A percentile compares a stretch with the other conserved stretches of the same genome.
phyloP scores from a whole-genome alignment of 306 rosid genomes.

The Cercis canadensis region DNA sequence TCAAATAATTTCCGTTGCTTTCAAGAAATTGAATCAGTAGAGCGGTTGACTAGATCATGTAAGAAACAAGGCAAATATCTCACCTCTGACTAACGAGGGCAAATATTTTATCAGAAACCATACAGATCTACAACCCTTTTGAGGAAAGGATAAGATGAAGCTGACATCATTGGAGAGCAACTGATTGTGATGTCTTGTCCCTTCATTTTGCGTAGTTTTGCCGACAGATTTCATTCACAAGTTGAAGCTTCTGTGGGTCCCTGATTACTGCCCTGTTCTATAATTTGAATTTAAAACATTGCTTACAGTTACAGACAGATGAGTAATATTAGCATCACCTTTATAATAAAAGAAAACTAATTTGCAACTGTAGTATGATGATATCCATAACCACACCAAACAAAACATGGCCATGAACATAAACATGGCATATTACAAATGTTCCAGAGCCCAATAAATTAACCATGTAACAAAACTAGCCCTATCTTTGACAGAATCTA shows the following conservation, averaged over 20 bases:
- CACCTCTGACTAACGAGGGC: constrained; percentile 42
- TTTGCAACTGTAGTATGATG: background rate
- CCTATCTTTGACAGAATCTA: constrained; percentile 35
- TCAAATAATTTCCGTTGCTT: constrained; percentile 22
- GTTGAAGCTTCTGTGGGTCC: constrained; percentile 34
- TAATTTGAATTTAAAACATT: constrained; percentile 43
- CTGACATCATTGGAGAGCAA: constrained; percentile 45
- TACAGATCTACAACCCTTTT: constrained; percentile 54
- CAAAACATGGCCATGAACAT: constrained; percentile 34
- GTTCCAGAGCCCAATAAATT: constrained; percentile 32
- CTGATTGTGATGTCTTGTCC: constrained; percentile 40
- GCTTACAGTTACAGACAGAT: constrained; percentile 1
- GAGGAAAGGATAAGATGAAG: constrained; percentile 45
- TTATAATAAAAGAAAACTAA: background rate
- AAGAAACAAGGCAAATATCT: constrained; percentile 41
- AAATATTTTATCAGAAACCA: constrained; percentile 32
- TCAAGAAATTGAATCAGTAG: constrained; percentile 43
- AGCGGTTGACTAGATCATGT: constrained; percentile 52
- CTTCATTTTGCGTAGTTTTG: constrained; percentile 40
- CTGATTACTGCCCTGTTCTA: constrained; percentile 9
- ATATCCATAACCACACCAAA: constrained; percentile 41
- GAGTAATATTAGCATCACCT: constrained; percentile 16
- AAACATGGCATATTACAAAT: constrained; percentile 36
- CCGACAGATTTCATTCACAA: constrained; percentile 48
- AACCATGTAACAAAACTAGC: constrained; percentile 48